Evolutionary conservation across 1,139 yeast genomes (phyloP).

Genomic region (Trichomonascaceae sp.): DNA sequence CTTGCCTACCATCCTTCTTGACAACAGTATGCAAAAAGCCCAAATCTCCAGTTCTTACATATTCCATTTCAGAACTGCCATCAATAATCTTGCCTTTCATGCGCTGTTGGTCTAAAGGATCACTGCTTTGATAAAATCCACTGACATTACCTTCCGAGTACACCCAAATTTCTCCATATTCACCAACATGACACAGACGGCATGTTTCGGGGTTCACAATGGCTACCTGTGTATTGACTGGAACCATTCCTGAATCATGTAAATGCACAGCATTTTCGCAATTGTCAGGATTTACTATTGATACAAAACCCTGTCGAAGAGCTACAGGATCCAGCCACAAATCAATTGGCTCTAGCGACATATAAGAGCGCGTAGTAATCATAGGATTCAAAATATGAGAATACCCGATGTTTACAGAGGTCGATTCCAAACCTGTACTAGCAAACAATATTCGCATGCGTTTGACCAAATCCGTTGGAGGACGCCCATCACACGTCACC

Average conservation of each 20-base stretch:
- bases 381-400: conserved; percentile 78
- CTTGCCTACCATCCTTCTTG: conserved; percentile 31
- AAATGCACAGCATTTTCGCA: conserved; percentile 65
- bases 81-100: conserved; percentile 53
- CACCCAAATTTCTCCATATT: conserved; percentile 97
- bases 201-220: conserved; percentile 92
- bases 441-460: conserved; percentile 59
- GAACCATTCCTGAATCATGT: conserved; percentile 95
- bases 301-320: conserved; percentile 77
- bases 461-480: conserved; percentile 54
- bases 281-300: conserved; percentile 68
- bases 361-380: conserved; percentile 76
- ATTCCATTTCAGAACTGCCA: conserved; percentile 58
- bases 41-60: conserved; percentile 85
- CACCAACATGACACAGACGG: conserved; percentile 78
- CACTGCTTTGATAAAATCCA: conserved; percentile 44
- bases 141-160: conserved; percentile 76
- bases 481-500: conserved; percentile 75
- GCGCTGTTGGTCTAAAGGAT: conserved; percentile 41
- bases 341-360: conserved; percentile 85
- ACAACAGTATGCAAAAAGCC: conserved; percentile 82
- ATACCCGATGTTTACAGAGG: conserved; percentile 72
- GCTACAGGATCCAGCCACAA: conserved; percentile 84
- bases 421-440: conserved; percentile 58
- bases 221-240: conserved; percentile 88